Conservation (phyloP, 257 asterid species). For the Salvia hispanica region DNA sequence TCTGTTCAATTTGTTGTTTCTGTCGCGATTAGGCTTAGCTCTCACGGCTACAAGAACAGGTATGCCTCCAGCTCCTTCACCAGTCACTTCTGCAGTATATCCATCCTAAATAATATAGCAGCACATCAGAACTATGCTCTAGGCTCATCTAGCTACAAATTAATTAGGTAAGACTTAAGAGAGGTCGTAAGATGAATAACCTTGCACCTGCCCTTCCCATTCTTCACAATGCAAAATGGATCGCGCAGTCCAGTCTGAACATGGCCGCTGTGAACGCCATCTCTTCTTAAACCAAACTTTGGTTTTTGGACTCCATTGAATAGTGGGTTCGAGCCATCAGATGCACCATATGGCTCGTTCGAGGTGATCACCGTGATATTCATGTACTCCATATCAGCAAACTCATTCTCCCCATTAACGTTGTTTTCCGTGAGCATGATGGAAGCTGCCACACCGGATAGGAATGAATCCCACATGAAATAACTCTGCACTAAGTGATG, state of each 20-base stretch:
- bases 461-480: slow-evolving; percentile 88
- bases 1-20: slow-evolving; percentile 46
- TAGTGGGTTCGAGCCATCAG: slow-evolving; percentile 76
- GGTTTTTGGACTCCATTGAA: slow-evolving; percentile 55
- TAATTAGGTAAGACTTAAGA: not conserved
- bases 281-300: slow-evolving; percentile 49
- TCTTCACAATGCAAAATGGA: slow-evolving; percentile 66
- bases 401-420: slow-evolving; percentile 64
- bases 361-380: slow-evolving; percentile 83
- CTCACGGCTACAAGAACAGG: slow-evolving; percentile 75
- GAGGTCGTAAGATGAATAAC: slow-evolving; percentile 38
- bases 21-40: slow-evolving; percentile 65
- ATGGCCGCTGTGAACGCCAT: slow-evolving; percentile 85
- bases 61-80: slow-evolving; percentile 56
- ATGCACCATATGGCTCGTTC: slow-evolving; percentile 62
- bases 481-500: slow-evolving; percentile 59
- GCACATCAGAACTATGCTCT: not conserved
- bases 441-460: slow-evolving; percentile 81
- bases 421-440: slow-evolving; percentile 55
- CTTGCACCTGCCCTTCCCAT: slow-evolving; percentile 75
- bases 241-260: slow-evolving; percentile 70
- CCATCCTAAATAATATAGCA: slow-evolving; percentile 59
- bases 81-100: slow-evolving; percentile 53
- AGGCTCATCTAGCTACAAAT: not conserved
- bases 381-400: slow-evolving; percentile 79